Evolutionary conservation across 2,329 filamentous ascomycete species (phyloP), one percentile per base, ranked within the genome.

Genomic region (Xylariaceae sp.): DNA sequence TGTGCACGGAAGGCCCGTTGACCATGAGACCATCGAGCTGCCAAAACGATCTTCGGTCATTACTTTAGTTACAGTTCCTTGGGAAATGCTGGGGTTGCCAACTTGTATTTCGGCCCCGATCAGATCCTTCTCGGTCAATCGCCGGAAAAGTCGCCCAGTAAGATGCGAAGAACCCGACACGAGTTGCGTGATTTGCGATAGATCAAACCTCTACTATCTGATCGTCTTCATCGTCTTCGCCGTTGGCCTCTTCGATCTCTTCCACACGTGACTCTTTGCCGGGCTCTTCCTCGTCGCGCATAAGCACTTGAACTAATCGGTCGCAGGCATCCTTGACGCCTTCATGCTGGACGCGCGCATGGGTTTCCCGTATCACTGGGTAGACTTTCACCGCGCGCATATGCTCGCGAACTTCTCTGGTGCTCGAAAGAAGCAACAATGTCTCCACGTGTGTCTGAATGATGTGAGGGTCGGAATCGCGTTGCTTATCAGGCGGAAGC

Each of bases 361-460:
- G 93, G 24, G 86, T 84, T 64, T 97, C 93, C 38, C 93, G 76
- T 16, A 97, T 72, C 35, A 97, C 82, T 0, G 90, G 88, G 63
- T 98, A 98, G 1, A 95, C 87, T 54, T 89, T 87, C 34, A 91
- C 72, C 15, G 75, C 69, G 15, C 89, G 76, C 73, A 97, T 71
- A 41, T 78, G 67, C 6, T 94, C 85, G 45, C 91, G 77, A 2
- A 85, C 88, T 52, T 83, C 73, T 6, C 79, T 74, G 7, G 87
- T 91, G 4, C 86, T 90, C 0, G 87, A 90, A 43, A 98, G 65
- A 15, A 98, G 68, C 42, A 90, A 76, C 41, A 98, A 64, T 1
- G 89, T 95, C 67, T 98, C 93, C 16, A 98, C 66, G 62, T 97
- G 90, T 3, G 87, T 93, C 59, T 85, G 79, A 40, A 96, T 74